Evolutionary conservation across 257 asterid species (phyloP), one percentile per base, ranked within the genome.

Genomic region (Jacaranda mimosifolia): DNA sequence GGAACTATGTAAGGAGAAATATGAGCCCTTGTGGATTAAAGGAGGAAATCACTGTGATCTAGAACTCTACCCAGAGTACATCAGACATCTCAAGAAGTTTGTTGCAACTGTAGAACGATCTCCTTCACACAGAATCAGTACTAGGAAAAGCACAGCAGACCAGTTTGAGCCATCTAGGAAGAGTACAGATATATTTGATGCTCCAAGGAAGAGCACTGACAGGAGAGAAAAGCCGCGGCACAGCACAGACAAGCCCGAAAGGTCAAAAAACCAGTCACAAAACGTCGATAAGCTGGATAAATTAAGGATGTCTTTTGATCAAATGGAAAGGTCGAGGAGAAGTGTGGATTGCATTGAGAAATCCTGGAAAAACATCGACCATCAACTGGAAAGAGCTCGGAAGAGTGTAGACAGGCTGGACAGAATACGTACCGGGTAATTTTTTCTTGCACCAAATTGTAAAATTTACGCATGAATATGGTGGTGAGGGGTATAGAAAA

Each of bases 11-110:
- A 93, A 88, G 66, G 91, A 88, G 76, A 93, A 91, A 78, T 91
- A 89, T n/a, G 98, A 93, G 38, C 98, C 98, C 9, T 80, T 93
- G 39, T 93, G 98, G 98, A 88, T 93, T 36, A 86, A 91, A 81
- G 97, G 98, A 67, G 98, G 98, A 14, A 89, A 79, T 69, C 98
- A 93, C 85, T 91, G 98, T 82, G 83, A 93, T 80, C 83, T 93
- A 43, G 98, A 93, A 72, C 91, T 88, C 74, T 91, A 88, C 80
- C 98, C 98, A 0, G 98, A 93, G 6, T 93, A 91, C 84, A 88
- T 91, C 53, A 83, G 85, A 69, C 97, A 93, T 80, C 89, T 93
- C 59, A 91, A 88, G 86, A 91, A 91, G 78, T 93, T 93, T 49
- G 85, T 93, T 15, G 85, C 93, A 26, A 91, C 96, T 0, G 95